phyloP scores from a whole-genome alignment of 108 stramenopile genomes.

The Parietichytrium sp. region DNA sequence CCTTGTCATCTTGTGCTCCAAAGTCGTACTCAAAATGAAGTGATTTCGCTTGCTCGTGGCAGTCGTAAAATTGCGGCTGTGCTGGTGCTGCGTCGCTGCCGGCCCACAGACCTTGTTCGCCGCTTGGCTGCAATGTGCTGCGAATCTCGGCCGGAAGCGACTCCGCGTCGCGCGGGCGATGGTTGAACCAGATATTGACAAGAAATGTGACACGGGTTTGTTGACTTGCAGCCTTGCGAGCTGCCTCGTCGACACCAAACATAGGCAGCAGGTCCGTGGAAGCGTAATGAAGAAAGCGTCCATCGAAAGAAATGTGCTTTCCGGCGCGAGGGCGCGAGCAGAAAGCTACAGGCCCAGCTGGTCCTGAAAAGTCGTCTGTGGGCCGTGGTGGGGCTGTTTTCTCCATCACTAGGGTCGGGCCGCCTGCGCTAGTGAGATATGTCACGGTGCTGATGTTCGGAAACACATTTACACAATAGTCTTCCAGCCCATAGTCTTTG shows the following conservation, averaged over 20 bases:
- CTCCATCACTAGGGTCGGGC: constrained; percentile 40
- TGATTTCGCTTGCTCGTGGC: too few relatives aligned
- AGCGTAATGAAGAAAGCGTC: constrained; percentile 80
- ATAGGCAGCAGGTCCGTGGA: constrained; percentile 56
- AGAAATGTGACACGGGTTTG: constrained; percentile 72
- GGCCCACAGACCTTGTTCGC: background rate
- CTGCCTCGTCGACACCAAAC: constrained; percentile 8
- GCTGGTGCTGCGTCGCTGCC: too few relatives aligned
- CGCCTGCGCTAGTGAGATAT: constrained; percentile 36
- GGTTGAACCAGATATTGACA: constrained; percentile 78
- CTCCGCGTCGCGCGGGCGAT: constrained; percentile 46
- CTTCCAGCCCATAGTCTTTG: constrained; percentile 45
- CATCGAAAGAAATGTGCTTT: constrained; percentile 84
- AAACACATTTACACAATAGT: constrained; percentile 42
- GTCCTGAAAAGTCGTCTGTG: background rate
- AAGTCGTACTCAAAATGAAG: too few relatives aligned
- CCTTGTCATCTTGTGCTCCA: too few relatives aligned
- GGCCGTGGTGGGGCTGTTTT: background rate
- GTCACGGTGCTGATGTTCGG: constrained; percentile 45
- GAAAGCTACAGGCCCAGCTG: background rate
- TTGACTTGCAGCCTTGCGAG: background rate
- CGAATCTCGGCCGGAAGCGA: background rate
- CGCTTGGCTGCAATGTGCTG: background rate
- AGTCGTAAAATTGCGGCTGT: too few relatives aligned
- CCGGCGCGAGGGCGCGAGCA: constrained; percentile 55